phyloP scores from a whole-genome alignment of 352 stramenopile genomes.

The Saprolegnia parasitica region DNA sequence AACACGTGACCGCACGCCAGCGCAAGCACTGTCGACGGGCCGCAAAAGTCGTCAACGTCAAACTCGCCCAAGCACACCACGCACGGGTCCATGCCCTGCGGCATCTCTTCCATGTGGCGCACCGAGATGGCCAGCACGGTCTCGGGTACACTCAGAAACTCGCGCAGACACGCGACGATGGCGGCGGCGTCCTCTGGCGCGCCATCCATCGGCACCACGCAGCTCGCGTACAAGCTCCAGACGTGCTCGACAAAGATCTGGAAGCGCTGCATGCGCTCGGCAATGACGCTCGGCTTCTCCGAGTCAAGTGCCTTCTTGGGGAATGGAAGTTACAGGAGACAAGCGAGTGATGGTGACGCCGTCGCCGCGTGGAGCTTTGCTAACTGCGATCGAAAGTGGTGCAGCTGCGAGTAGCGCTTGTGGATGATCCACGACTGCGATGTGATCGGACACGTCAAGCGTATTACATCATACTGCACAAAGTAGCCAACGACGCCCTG shows the following conservation, averaged over 20 bases:
- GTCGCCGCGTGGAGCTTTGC: background rate
- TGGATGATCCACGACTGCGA: background rate
- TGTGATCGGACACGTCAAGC: slow-evolving; percentile 4
- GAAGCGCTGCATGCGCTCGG: slow-evolving; percentile 12
- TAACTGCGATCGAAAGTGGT: background rate
- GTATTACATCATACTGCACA: slow-evolving; percentile 7
- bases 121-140: background rate
- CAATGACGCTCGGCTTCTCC: background rate
- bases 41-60: background rate
- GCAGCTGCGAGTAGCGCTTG: slow-evolving; percentile 23
- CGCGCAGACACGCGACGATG: background rate
- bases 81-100: background rate
- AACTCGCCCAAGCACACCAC: background rate
- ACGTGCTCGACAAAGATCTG: background rate
- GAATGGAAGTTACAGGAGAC: slow-evolving; percentile 14
- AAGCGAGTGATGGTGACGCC: background rate
- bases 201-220: too few species aligned
- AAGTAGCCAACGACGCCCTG: background rate
- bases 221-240: slow-evolving; percentile 17
- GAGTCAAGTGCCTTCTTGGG: slow-evolving; percentile 22
- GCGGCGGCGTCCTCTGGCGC: too few species aligned
- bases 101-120: background rate
- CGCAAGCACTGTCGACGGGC: background rate
- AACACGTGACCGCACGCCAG: background rate
- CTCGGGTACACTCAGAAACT: background rate